Evolutionary conservation across 257 asterid species (phyloP).

Genomic region (Penstemon barbatus): DNA sequence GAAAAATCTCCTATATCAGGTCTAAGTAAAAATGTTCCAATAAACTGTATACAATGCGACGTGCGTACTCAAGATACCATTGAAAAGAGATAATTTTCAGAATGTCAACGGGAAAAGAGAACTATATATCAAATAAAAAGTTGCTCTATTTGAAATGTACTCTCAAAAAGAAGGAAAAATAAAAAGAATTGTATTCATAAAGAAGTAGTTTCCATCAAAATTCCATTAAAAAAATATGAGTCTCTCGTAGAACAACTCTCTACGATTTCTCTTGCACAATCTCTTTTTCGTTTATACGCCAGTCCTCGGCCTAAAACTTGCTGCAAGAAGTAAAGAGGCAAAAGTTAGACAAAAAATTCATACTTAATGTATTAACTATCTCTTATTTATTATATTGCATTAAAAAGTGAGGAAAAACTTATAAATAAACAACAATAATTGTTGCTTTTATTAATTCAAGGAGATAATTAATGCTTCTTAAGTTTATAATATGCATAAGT

Average conservation of each 20-base stretch:
- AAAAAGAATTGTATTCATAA: background rate
- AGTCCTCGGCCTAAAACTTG: constrained; percentile 29
- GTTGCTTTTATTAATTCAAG: too few species aligned
- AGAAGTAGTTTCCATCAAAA: constrained; percentile 18
- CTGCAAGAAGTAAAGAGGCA: constrained; percentile 28
- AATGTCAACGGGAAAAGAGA: constrained; percentile 20
- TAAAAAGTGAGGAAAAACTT: background rate
- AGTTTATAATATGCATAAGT: too few species aligned
- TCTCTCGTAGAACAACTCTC: too few species aligned
- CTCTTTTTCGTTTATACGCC: constrained; percentile 15
- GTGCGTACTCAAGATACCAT: background rate
- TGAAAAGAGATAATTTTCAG: constrained; percentile 16
- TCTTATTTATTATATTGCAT: too few species aligned
- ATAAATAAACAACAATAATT: too few species aligned
- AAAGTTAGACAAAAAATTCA: background rate
- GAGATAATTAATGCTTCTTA: too few species aligned
- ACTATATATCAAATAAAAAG: constrained; percentile 28
- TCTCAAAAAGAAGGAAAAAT: too few species aligned
- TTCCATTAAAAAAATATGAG: background rate
- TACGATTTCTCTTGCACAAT: too few species aligned
- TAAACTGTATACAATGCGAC: too few species aligned
- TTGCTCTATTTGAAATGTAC: constrained; percentile 27
- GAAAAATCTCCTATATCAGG: too few species aligned
- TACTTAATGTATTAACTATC: too few species aligned
- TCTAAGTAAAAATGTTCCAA: too few species aligned